Evolutionary conservation across 768 basidiomycete genomes (phyloP).

Genomic region (Russula earlei): DNA sequence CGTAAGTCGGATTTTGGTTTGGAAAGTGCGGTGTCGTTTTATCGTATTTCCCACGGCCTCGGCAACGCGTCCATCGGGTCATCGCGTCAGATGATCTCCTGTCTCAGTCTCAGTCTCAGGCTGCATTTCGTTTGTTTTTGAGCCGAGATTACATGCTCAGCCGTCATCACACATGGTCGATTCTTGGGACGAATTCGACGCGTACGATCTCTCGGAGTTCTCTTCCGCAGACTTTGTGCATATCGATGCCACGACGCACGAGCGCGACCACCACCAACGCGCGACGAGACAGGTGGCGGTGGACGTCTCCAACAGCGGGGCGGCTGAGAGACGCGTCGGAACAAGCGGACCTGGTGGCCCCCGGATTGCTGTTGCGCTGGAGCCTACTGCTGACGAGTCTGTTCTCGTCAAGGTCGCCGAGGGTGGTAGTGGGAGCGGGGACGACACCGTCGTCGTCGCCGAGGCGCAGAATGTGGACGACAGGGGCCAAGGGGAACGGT

Average conservation of each 20-base stretch:
- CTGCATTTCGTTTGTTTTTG: too few relatives aligned
- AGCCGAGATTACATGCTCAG: background rate
- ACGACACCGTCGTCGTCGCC: background rate
- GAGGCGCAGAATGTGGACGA: background rate
- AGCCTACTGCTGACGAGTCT: slow-evolving; percentile 8
- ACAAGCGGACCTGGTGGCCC: slow-evolving; percentile 15
- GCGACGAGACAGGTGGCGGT: background rate
- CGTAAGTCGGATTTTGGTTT: too few relatives aligned
- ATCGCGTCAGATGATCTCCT: too few relatives aligned
- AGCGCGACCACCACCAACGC: background rate
- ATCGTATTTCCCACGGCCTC: too few relatives aligned
- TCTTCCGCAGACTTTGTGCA: slow-evolving; percentile 11
- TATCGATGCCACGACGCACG: slow-evolving; percentile 7
- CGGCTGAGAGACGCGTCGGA: background rate
- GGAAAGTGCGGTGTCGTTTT: too few relatives aligned
- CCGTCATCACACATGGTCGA: slow-evolving; percentile 2
- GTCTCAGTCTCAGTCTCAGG: too few relatives aligned
- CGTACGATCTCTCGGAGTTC: slow-evolving; percentile 21
- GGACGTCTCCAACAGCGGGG: background rate
- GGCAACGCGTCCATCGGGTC: too few relatives aligned
- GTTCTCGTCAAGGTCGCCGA: slow-evolving; percentile 7
- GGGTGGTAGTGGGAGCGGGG: background rate
- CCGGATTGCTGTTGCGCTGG: slow-evolving; percentile 9
- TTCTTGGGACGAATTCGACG: slow-evolving; percentile 14
- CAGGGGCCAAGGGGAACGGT: too few relatives aligned